Conservation (phyloP, 768 basidiomycete species). For the Leccinum variicolor region DNA sequence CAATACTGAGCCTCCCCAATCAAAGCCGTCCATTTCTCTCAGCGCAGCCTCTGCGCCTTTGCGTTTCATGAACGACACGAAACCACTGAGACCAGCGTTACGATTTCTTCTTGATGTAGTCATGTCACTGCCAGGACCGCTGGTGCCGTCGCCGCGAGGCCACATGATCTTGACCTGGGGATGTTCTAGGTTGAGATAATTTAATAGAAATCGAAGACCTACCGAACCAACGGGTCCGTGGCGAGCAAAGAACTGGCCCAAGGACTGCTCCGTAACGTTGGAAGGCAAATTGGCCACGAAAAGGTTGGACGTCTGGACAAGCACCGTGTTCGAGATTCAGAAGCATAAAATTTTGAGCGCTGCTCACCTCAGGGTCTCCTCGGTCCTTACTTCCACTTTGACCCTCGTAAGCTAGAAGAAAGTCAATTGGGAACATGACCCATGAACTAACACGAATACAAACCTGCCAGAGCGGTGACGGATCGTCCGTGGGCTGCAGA, state of each 20-base stretch:
- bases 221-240: constrained; percentile 93
- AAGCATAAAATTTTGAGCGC: background rate
- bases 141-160: constrained; percentile 78
- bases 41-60: constrained; percentile 87
- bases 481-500: constrained; percentile 62
- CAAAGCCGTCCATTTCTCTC: constrained; percentile 86
- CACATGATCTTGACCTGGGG: constrained; percentile 96
- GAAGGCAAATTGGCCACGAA: constrained; percentile 93
- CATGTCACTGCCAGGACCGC: constrained; percentile 74
- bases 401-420: constrained; percentile 70
- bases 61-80: constrained; percentile 95
- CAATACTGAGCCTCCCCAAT: constrained; percentile 89
- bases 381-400: constrained; percentile 88
- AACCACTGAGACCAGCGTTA: constrained; percentile 83
- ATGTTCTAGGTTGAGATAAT: background rate
- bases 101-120: constrained; percentile 66
- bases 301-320: constrained; percentile 80
- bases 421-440: constrained; percentile 2
- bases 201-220: constrained; percentile 23
- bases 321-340: constrained; percentile 1
- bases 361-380: constrained; percentile 77
- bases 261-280: constrained; percentile 77
- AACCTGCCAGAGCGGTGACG: constrained; percentile 87
- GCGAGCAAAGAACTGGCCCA: constrained; percentile 91
- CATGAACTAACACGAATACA: constrained; percentile 19